These are phyloP conservation scores for Nicotiana otophora DNA, from an alignment of 257 asterid species.

Conservation along the genomic window DNA sequence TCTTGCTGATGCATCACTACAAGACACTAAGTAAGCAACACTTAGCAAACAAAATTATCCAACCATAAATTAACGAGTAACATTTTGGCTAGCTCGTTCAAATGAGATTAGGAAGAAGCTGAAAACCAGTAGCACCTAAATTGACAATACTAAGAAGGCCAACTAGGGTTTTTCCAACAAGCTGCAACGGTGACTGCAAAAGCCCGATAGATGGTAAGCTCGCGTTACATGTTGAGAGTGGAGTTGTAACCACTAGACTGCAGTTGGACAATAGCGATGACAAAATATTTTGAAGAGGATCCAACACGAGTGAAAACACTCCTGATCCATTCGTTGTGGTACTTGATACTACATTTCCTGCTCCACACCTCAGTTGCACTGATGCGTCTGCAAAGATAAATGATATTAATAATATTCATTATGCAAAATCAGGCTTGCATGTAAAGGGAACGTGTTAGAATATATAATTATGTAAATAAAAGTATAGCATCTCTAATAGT, in stretches of 20 bases:
- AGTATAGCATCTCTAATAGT: too few species aligned
- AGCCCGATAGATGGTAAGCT: slow-evolving; percentile 19
- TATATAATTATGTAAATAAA: background rate
- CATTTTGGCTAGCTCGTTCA: background rate
- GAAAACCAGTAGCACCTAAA: slow-evolving; percentile 12
- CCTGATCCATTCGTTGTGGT: slow-evolving; percentile 25
- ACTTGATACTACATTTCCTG: slow-evolving; percentile 21
- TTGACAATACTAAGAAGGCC: slow-evolving; percentile 19
- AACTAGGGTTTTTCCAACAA: background rate
- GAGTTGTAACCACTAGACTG: slow-evolving; percentile 26
- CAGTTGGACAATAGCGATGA: slow-evolving; percentile 22
- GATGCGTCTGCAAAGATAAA: slow-evolving; percentile 20
- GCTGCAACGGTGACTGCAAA: slow-evolving; percentile 12
- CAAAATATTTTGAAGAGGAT: slow-evolving; percentile 14
- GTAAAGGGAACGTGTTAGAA: background rate
- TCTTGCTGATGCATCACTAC: background rate
- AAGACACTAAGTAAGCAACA: background rate
- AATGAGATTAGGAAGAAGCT: slow-evolving; percentile 3
- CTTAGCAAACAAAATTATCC: background rate
- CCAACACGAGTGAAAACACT: background rate
- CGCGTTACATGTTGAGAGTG: slow-evolving; percentile 31
- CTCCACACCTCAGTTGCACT: slow-evolving; percentile 32
- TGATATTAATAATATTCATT: background rate
- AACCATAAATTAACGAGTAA: background rate
- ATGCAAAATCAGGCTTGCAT: background rate